Percentiles rank a stretch among this genome's conserved stretches.
Conservation (phyloP, 768 basidiomycete species). For the Trametopsis cervina region DNA sequence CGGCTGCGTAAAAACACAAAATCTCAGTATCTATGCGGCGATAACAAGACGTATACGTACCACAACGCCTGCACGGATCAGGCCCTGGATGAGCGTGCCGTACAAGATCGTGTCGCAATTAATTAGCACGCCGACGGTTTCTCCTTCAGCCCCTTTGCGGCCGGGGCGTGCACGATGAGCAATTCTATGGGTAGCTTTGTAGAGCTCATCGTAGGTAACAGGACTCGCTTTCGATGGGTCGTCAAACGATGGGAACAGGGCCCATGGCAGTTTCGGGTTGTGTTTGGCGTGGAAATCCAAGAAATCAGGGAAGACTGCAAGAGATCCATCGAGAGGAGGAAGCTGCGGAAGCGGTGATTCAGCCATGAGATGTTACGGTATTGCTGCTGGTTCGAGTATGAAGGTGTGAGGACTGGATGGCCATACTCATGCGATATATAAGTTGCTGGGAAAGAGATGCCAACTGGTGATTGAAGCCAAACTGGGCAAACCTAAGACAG, state of each 20-base stretch:
- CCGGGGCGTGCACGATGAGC: conserved; percentile 10
- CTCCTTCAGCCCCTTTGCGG: background rate
- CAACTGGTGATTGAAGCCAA: no score
- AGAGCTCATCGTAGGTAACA: conserved; percentile 10
- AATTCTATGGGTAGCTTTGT: conserved; percentile 11
- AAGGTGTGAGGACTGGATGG: no score
- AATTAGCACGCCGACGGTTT: conserved; percentile 9
- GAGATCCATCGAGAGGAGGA: conserved; percentile 15
- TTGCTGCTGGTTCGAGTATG: no score
- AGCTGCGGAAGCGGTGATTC: background rate
- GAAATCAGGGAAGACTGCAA: conserved; percentile 12
- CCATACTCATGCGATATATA: no score
- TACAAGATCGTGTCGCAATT: conserved; percentile 14
- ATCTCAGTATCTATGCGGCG: no score
- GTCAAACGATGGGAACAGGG: conserved; percentile 5
- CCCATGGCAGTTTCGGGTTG: conserved; percentile 12
- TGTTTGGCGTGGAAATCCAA: conserved; percentile 16
- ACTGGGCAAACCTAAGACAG: no score
- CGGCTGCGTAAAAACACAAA: conserved; percentile 1
- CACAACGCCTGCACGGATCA: conserved; percentile 10
- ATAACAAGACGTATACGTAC: conserved; percentile 5
- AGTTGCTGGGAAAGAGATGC: no score
- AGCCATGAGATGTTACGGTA: no score
- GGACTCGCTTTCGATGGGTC: background rate
- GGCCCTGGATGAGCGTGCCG: conserved; percentile 4